phyloP scores from a whole-genome alignment of 2,329 filamentous ascomycete genomes.

The Apiospora hydei region DNA sequence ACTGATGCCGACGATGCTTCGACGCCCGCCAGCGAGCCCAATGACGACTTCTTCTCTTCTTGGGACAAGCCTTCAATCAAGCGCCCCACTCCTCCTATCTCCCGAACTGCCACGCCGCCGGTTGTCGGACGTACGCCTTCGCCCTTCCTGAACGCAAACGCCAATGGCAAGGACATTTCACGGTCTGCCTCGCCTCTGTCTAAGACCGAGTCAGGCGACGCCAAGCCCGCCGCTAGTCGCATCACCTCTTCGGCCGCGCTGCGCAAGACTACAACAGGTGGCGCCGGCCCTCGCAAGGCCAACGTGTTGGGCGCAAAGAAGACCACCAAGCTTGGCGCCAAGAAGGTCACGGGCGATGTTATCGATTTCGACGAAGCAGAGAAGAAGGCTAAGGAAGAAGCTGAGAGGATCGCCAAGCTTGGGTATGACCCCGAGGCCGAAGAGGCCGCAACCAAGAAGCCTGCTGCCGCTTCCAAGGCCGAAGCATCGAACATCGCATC shows the following conservation, averaged over 20 bases:
- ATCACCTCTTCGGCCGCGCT: constrained; percentile 82
- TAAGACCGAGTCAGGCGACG: constrained; percentile 63
- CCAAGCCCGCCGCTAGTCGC: constrained; percentile 70
- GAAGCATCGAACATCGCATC: constrained; percentile 70
- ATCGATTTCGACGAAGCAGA: constrained; percentile 98
- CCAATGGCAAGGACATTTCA: constrained; percentile 74
- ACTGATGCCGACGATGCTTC: constrained; percentile 67
- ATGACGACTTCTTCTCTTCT: constrained; percentile 97
- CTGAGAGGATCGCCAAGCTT: constrained; percentile 91
- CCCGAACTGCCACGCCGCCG: constrained; percentile 85
- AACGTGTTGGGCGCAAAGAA: constrained; percentile 90
- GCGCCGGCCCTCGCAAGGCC: constrained; percentile 75
- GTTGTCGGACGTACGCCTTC: constrained; percentile 82
- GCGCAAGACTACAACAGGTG: constrained; percentile 70
- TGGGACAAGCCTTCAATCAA: constrained; percentile 99
- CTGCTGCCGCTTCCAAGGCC: constrained; percentile 40
- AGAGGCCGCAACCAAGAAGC: constrained; percentile 57
- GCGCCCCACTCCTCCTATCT: constrained; percentile 91
- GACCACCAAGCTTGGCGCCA: constrained; percentile 84
- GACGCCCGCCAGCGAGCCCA: constrained; percentile 81
- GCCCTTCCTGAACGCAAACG: constrained; percentile 84
- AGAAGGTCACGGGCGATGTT: constrained; percentile 81
- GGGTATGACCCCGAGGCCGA: constrained; percentile 96
- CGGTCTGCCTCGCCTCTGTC: constrained; percentile 85
- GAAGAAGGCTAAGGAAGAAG: constrained; percentile 96